Evolutionary conservation across 2,329 filamentous ascomycete genomes (phyloP).

Genomic region (Penicillium italicum): DNA sequence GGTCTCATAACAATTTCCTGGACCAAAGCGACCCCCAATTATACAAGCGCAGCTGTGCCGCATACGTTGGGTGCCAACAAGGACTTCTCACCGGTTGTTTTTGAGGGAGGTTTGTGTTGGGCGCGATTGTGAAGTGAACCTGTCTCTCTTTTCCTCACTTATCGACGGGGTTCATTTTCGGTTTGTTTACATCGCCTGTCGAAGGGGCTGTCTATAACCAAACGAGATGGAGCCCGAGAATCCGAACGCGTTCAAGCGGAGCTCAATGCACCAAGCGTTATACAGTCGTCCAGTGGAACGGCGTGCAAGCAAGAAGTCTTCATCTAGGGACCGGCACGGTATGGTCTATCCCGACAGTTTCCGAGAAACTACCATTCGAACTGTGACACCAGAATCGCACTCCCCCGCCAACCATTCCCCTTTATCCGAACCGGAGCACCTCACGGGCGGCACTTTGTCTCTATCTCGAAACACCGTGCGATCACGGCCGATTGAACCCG

Average conservation of each 20-base stretch:
- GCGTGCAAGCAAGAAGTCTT: slow-evolving; percentile 47
- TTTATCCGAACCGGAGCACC: slow-evolving; percentile 36
- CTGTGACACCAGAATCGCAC: slow-evolving; percentile 46
- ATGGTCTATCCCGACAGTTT: slow-evolving; percentile 47
- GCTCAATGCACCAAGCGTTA: slow-evolving; percentile 38
- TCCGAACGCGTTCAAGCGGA: slow-evolving; percentile 40
- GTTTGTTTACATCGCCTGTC: slow-evolving; percentile 17
- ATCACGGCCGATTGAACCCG: slow-evolving; percentile 33
- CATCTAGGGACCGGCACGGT: slow-evolving; percentile 46
- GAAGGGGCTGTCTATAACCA: slow-evolving; percentile 6
- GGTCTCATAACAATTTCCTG: slow-evolving; percentile 35
- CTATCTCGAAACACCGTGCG: slow-evolving; percentile 39
- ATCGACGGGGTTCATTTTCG: slow-evolving; percentile 18
- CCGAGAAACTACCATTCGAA: slow-evolving; percentile 44
- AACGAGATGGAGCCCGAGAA: slow-evolving; percentile 43
- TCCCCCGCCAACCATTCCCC: slow-evolving; percentile 37
- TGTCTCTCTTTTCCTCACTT: slow-evolving; percentile 19
- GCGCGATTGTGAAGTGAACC: slow-evolving; percentile 23
- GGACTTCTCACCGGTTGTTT: slow-evolving; percentile 23
- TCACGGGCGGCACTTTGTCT: slow-evolving; percentile 30
- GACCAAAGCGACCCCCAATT: slow-evolving; percentile 34
- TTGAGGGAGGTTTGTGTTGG: slow-evolving; percentile 25
- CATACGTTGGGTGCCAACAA: slow-evolving; percentile 21
- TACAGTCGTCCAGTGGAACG: slow-evolving; percentile 43
- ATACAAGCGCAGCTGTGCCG: slow-evolving; percentile 31